These are phyloP conservation scores for Alternaria rosae DNA, from an alignment of 2,329 filamentous ascomycete species.

Conservation along the genomic window DNA sequence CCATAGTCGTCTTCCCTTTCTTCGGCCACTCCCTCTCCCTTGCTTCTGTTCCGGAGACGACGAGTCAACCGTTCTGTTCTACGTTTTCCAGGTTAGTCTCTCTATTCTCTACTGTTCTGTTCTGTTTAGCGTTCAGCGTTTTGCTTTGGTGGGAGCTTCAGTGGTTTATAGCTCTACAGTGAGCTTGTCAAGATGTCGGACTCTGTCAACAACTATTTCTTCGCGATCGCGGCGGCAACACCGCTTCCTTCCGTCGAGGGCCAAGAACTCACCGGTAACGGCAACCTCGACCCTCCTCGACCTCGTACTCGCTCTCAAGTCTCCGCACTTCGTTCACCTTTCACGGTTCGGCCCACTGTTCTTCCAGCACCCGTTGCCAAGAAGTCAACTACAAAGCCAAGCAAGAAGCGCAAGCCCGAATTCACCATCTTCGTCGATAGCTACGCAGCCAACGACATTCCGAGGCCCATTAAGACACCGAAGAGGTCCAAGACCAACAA, in stretches of 20 bases:
- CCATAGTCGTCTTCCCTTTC: not conserved
- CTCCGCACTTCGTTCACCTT: not conserved
- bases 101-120: slow-evolving; percentile 2
- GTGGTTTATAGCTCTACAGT: slow-evolving; percentile 2
- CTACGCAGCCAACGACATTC: not conserved
- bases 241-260: slow-evolving; percentile 6
- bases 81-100: not conserved
- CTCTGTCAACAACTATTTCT: slow-evolving; percentile 7
- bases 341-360: not conserved
- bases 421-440: slow-evolving; percentile 26
- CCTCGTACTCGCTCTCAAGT: not conserved
- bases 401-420: slow-evolving; percentile 16
- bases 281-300: not conserved
- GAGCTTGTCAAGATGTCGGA: slow-evolving; percentile 9
- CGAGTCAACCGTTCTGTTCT: not conserved
- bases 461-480: not conserved
- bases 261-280: not conserved
- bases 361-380: not conserved
- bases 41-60: not conserved
- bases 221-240: slow-evolving; percentile 11
- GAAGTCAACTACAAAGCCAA: slow-evolving; percentile 10
- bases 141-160: not conserved
- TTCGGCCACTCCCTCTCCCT: not conserved
- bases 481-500: slow-evolving; percentile 15
- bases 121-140: not conserved